Evolutionary conservation across 192 early-diverging fungal species (phyloP).

Genomic region (Coemansia guatemalensis): DNA sequence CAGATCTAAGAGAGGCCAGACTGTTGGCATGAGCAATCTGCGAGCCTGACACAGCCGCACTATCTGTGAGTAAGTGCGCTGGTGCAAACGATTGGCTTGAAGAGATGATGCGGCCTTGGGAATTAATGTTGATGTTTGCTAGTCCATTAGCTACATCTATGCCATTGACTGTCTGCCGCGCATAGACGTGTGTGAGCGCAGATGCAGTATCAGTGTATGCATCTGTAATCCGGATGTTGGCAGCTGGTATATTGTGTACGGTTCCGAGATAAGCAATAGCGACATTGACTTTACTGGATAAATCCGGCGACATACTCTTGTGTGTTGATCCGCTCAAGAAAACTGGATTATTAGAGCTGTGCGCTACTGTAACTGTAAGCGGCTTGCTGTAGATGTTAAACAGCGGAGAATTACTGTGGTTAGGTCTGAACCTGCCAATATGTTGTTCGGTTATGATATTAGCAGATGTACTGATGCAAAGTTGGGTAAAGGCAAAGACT

Average conservation of each 20-base stretch:
- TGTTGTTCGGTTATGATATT: no score
- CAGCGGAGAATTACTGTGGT: no score
- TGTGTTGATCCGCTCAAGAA: no score
- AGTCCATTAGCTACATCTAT: conserved; percentile 78
- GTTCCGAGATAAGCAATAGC: conserved; percentile 11
- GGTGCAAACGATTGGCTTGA: conserved; percentile 69
- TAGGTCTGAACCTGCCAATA: no score
- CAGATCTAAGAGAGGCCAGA: conserved; percentile 8
- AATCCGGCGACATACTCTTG: neutral
- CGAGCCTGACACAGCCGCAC: neutral
- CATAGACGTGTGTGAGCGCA: conserved; percentile 84
- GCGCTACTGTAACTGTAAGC: no score
- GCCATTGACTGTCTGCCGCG: conserved; percentile 71
- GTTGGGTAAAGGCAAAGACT: no score
- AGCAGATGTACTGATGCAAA: no score
- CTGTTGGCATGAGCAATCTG: neutral
- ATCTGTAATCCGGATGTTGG: conserved; percentile 58
- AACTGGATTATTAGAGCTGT: no score
- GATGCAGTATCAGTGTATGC: conserved; percentile 67
- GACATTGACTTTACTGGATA: conserved; percentile 3
- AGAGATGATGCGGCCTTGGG: conserved; percentile 65
- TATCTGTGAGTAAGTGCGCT: no score
- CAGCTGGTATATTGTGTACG: conserved; percentile 12
- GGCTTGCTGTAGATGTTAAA: no score
- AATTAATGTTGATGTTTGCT: conserved; percentile 79